Conservation (phyloP, 768 basidiomycete genomes). For the Dendrothele bispora region DNA sequence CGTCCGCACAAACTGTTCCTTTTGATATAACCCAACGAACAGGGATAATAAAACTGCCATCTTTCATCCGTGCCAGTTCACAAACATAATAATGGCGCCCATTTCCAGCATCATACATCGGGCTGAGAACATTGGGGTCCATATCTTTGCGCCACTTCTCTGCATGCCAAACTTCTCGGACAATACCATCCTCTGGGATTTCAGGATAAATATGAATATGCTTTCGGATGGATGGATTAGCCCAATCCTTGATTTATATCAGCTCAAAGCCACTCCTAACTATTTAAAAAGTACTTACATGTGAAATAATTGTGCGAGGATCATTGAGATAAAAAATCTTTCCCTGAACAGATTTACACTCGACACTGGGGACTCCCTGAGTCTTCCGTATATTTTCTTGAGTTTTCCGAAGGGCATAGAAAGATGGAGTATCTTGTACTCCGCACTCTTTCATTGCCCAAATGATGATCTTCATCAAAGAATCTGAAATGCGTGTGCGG, state of each 20-base stretch:
- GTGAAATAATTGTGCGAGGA: conserved; percentile 7
- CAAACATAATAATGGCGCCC: conserved; percentile 16
- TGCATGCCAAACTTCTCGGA: conserved; percentile 16
- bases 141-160: conserved; percentile 9
- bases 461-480: conserved; percentile 13
- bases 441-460: conserved; percentile 17
- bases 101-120: conserved; percentile 8
- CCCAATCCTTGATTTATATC: conserved; percentile 15
- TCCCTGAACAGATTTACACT: conserved; percentile 8
- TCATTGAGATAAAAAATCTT: conserved; percentile 22
- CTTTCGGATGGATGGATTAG: conserved; percentile 11
- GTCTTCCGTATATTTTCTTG: not conserved
- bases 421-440: conserved; percentile 16
- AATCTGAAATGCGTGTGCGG: conserved; percentile 14
- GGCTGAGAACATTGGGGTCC: conserved; percentile 1
- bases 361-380: conserved; percentile 3
- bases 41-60: conserved; percentile 18
- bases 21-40: conserved; percentile 14
- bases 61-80: conserved; percentile 11
- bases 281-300: no score
- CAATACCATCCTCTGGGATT: conserved; percentile 6
- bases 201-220: conserved; percentile 16
- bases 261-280: no score
- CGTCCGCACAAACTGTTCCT: conserved; percentile 6
- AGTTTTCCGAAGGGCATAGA: conserved; percentile 12